Base-by-base conservation (phyloP, 1,284 basidiomycete species). In the Apiotrichum brassicae region DNA sequence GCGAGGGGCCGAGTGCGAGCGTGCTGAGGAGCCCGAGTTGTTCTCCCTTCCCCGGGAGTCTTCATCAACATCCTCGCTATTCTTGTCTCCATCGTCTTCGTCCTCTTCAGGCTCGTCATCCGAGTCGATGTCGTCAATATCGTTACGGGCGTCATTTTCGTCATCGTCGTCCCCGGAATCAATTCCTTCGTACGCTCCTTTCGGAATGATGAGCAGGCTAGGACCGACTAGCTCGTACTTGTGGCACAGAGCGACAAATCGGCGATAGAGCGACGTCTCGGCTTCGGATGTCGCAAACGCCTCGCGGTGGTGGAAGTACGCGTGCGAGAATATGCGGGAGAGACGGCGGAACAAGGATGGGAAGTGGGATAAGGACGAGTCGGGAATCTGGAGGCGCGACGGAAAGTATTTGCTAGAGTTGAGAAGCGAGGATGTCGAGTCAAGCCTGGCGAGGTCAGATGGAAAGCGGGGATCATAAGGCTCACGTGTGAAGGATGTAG, bases 291-390 rank as follows among this genome's bases (percentile, higher is more conserved):
- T 54, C 4, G 46, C 54, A 40, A 66, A 97, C 0, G 84, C 81
- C 63, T 94, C 92, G 50, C 87, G 84, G 71, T 97, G 90, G 68
- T 90, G 87, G 75, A 86, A 91, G 75, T 89, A 94, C 1, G 92
- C 90, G 71, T 98, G 94, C 0, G 88, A 88, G 68, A 98, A 97
- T 62, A 97, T 92, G 41, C 94, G 82, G 6, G 91, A 91, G 3
- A 97, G 81, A 11, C 94, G 82, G 12, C 70, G 64, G 53, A 68
- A 69, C 9, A 70, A 48, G 14, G 87, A 86, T 35, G 85, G 81
- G 70, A 97, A 93, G 71, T 95, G 88, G 19, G 88, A 81, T 49
- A 86, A 78, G 0, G 89, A 93, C 3, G 85, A 80, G 26, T 76
- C 76, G 1, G 89, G 89, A 34, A 93, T 87, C 52, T 82, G 82